Evolutionary conservation across 495 filamentous ascomycete genomes (phyloP), one percentile per base, ranked within the genome.

Genomic region (Halenospora varia): DNA sequence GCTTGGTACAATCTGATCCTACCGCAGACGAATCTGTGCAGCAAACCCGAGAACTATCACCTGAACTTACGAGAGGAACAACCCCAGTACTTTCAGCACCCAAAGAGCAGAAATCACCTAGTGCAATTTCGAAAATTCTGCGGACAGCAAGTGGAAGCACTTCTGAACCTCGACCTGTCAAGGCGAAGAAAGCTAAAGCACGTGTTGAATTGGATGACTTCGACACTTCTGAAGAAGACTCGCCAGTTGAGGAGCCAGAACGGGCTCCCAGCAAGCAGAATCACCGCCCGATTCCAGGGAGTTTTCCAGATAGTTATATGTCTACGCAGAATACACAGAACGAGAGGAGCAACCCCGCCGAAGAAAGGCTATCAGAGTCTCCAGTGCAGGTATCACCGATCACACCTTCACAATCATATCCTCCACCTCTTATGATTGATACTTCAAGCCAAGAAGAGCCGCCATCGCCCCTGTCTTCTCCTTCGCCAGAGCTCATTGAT

Each of bases 321-420:
- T 59, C 56, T 42, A 56, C 68, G 9, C n/a, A n/a, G n/a, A n/a
- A n/a, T 66, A 68, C 61, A 54, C 68, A 25, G n/a, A 56, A 67
- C 29, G 69, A 66, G 39, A 62, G 57, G 67, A 56, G 66, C 61
- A 55, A 55, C 48, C 17, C 44, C 3, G 20, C 47, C 2, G 58
- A 59, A 15, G 77, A 85, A 60, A 75, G 80, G 11, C 68, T 86
- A 55, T 86, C 89, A 0, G 92, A 93, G 64, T 94, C 89, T 6
- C 91, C 91, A 11, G 82, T 91, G 15, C 77, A 89, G 60, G 77
- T 89, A 17, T 89, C 89, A 9, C 85, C 81, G 10, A 67, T 77
- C 19, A 72, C 67, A 20, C 66, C 71, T 35, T 71, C 70, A 20
- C 73, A 82, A 52, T 59, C 62, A 48, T 59, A 67, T 52, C 65